Evolutionary conservation across 2,329 filamentous ascomycete species (phyloP), one percentile per base, ranked within the genome.

Genomic region (Aspergillus hortae): DNA sequence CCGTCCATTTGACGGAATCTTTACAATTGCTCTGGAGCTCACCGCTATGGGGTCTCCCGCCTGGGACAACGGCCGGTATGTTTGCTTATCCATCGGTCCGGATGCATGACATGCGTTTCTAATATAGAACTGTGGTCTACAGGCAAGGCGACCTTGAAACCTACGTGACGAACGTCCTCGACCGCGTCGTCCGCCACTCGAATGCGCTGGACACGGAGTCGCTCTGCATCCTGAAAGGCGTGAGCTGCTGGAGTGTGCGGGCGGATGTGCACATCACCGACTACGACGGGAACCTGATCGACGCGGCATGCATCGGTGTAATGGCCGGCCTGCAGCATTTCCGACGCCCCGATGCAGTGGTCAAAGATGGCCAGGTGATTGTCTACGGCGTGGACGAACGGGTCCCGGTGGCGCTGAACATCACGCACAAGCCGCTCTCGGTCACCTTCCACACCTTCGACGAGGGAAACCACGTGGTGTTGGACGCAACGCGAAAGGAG

Each of bases 191-290:
- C 55, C 91, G 94, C 40, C 87, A 94, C 54, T 96, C 92, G 1
- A 88, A 88, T 61, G 92, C 94, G 6, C 83, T 99, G 38, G 92
- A 97, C 70, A 96, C 92, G 32, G 94, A 99, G 74, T 96, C 92
- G 4, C 81, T 99, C 42, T 99, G 94, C 71, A 89, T 99, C 19
- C 80, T 96, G 25, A 91, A 94, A 10, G 92, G 90, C 6, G 80
- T 88, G 54, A 96, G 95, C 72, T 94, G 89, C 76, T 99, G 94
- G 85, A 88, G 88, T 55, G 81, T 99, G 56, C 86, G 92, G 52
- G 92, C 90, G 17, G 92, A 97, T 69, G 83, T 97, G 19, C 94
- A 99, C 72, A 85, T 97, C 44, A 81, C 97, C 43, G 87, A 90
- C 46, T 90, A 92, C 67, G 92, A 97, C 68, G 94, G 94, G 48